phyloP scores from a whole-genome alignment of 257 asterid species.

The Ajuga chamaepitys region DNA sequence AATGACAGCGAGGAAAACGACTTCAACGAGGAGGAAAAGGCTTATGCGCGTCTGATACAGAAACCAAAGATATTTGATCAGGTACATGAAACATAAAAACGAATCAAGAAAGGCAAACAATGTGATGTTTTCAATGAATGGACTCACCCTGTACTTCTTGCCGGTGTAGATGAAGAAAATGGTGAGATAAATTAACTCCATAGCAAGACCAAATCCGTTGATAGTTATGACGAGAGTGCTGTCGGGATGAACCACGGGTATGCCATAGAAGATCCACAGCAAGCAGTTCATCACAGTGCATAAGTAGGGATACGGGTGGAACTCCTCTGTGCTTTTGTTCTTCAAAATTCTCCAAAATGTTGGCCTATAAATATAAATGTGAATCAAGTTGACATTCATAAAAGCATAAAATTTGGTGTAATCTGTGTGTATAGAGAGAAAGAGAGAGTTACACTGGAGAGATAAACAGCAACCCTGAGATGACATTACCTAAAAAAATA shows the following conservation, averaged over 20 bases:
- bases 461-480: conserved; percentile 18
- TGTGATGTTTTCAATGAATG: not conserved
- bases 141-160: conserved; percentile 30
- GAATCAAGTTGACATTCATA: no score
- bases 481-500: conserved; percentile 20
- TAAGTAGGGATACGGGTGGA: conserved; percentile 66
- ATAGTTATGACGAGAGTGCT: conserved; percentile 42
- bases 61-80: not conserved
- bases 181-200: conserved; percentile 34
- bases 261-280: conserved; percentile 63
- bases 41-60: conserved; percentile 23
- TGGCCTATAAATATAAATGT: conserved; percentile 34
- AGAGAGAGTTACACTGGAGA: conserved; percentile 18
- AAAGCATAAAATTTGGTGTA: no score
- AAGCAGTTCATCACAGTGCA: conserved; percentile 49
- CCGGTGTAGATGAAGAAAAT: conserved; percentile 34
- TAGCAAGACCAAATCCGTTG: conserved; percentile 37
- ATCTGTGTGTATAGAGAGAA: not conserved
- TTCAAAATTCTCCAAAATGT: conserved; percentile 38
- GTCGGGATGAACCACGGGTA: conserved; percentile 54
- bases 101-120: no score
- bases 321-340: conserved; percentile 49
- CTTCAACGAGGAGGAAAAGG: conserved; percentile 17
- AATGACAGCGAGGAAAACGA: conserved; percentile 2
- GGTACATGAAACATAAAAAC: not conserved